Percentiles rank a stretch among this genome's conserved stretches.
phyloP scores from a whole-genome alignment of 208 protist genomes.

The Blechomonas ayalai region DNA sequence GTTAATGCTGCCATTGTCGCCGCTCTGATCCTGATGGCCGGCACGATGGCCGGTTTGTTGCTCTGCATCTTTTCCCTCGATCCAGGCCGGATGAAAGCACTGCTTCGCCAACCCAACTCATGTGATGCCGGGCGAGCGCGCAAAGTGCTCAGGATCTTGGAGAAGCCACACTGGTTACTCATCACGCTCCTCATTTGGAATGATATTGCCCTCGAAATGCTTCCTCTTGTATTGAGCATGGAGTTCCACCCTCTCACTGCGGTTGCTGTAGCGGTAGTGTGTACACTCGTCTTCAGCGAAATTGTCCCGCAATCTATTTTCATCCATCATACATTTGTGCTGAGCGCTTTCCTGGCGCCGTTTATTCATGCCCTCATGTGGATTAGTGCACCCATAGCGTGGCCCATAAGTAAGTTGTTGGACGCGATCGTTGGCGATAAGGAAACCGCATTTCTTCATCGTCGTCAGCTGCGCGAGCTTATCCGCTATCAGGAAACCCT shows the following conservation, averaged over 20 bases:
- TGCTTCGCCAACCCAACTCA: constrained; percentile 15
- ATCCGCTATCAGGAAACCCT: constrained; percentile 56
- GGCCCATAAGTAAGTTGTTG: constrained; percentile 56
- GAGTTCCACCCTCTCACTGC: constrained; percentile 43
- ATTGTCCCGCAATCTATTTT: constrained; percentile 71
- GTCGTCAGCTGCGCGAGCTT: constrained; percentile 42
- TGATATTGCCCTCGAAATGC: constrained; percentile 58
- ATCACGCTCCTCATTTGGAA: constrained; percentile 54
- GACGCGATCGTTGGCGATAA: constrained; percentile 55
- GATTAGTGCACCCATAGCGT: constrained; percentile 44
- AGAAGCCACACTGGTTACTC: constrained; percentile 58
- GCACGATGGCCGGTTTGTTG: constrained; percentile 41
- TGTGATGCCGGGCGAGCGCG: constrained; percentile 24
- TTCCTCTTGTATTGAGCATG: constrained; percentile 56
- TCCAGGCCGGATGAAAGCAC: constrained; percentile 25
- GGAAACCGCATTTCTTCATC: constrained; percentile 49
- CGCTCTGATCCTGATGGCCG: constrained; percentile 35
- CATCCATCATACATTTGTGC: constrained; percentile 40
- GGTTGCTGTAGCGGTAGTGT: constrained; percentile 36
- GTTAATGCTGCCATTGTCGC: constrained; percentile 31
- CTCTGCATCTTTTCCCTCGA: constrained; percentile 63
- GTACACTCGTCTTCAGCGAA: constrained; percentile 65
- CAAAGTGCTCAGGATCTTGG: constrained; percentile 41
- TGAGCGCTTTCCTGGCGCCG: constrained; percentile 41
- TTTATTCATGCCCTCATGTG: constrained; percentile 48